Percentiles rank a stretch among this genome's conserved stretches.
Evolutionary conservation across 257 asterid genomes (phyloP).

Genomic region (Gynochthodes officinalis): DNA sequence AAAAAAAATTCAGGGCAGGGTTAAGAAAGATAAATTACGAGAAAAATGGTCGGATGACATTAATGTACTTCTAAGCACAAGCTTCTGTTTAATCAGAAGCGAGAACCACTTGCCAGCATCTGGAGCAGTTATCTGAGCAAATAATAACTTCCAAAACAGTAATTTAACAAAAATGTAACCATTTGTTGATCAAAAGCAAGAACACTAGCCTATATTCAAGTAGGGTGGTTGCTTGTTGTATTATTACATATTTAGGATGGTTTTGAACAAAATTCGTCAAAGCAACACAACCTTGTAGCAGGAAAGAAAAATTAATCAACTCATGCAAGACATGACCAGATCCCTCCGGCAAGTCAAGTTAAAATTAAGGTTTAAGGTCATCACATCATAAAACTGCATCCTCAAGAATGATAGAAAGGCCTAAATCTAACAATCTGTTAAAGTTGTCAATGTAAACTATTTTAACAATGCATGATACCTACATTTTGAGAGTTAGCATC

Average conservation of each 20-base stretch:
- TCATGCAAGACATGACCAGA: background rate
- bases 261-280: background rate
- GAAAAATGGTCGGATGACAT: background rate
- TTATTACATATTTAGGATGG: background rate
- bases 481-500: slow-evolving; percentile 82
- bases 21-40: background rate
- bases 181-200: background rate
- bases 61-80: background rate
- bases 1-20: slow-evolving; percentile 14
- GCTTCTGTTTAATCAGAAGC: background rate
- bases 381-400: slow-evolving; percentile 1
- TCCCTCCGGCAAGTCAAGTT: background rate
- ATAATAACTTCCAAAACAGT: background rate
- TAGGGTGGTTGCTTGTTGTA: background rate
- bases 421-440: background rate
- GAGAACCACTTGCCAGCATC: background rate
- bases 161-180: background rate
- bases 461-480: slow-evolving; percentile 29
- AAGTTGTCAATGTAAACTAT: background rate
- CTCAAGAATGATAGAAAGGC: background rate
- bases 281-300: background rate
- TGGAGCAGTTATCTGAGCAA: background rate
- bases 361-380: background rate
- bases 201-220: background rate
- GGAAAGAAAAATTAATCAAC: background rate